A percentile compares a stretch with the other conserved stretches of the same genome.
Evolutionary conservation across 768 basidiomycete species (phyloP).

Genomic region (Rubroboletus pulcherrimus): DNA sequence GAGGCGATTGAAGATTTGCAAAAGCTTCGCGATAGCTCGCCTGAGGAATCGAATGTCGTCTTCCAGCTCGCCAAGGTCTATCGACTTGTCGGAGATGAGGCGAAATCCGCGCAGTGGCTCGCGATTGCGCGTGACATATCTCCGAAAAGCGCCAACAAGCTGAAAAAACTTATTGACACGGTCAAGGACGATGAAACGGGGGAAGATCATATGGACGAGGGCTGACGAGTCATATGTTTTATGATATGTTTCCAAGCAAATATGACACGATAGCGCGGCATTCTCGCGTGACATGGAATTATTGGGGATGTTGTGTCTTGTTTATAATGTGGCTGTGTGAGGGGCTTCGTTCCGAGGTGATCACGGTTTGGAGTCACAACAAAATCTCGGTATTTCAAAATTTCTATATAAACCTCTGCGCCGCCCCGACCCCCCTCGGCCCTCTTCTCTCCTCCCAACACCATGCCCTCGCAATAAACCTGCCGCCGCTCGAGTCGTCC

Average conservation of each 20-base stretch:
- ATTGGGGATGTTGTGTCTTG: conserved; percentile 17
- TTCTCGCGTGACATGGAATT: conserved; percentile 25
- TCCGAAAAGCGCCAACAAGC: conserved; percentile 83
- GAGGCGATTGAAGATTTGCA: conserved; percentile 79
- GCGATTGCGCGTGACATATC: conserved; percentile 91
- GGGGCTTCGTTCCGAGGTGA: conserved; percentile 31
- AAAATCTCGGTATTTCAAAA: conserved; percentile 29
- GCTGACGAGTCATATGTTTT: conserved; percentile 37
- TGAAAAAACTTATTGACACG: conserved; percentile 73
- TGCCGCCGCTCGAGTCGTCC: conserved; percentile 8
- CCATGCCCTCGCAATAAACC: conserved; percentile 37
- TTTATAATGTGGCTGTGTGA: conserved; percentile 26
- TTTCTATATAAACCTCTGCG: conserved; percentile 43
- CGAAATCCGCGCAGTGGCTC: conserved; percentile 79
- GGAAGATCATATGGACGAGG: conserved; percentile 74
- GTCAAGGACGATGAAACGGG: conserved; percentile 54
- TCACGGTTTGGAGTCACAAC: conserved; percentile 33
- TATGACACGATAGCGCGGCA: conserved; percentile 17
- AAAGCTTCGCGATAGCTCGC: conserved; percentile 73
- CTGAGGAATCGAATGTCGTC: conserved; percentile 94
- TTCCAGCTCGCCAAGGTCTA: conserved; percentile 95
- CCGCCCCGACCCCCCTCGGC: conserved; percentile 22
- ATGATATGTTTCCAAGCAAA: conserved; percentile 4
- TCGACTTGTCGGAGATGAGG: conserved; percentile 71
- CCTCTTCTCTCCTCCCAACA: conserved; percentile 27